These are phyloP conservation scores for Ephemerocybe angulata DNA, from an alignment of 768 basidiomycete genomes.

Conservation along the genomic window DNA sequence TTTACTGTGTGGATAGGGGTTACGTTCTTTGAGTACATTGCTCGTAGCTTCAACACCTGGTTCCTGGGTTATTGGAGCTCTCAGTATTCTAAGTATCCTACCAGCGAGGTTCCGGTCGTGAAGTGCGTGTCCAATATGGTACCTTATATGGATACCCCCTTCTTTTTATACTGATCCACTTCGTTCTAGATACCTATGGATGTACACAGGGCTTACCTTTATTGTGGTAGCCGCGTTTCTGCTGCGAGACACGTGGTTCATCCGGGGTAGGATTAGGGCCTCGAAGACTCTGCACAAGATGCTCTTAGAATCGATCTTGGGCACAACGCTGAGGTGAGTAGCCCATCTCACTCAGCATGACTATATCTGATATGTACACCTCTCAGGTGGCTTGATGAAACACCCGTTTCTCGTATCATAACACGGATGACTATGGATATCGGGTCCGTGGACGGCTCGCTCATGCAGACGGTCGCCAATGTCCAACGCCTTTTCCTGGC, in stretches of 20 bases:
- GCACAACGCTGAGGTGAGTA: constrained; percentile 57
- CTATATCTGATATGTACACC: too few species aligned
- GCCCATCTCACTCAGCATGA: too few species aligned
- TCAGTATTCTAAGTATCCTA: constrained; percentile 34
- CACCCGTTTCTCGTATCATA: constrained; percentile 52
- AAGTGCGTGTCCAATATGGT: constrained; percentile 29
- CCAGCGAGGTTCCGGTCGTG: constrained; percentile 31
- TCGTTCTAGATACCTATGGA: constrained; percentile 41
- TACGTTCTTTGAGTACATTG: constrained; percentile 20
- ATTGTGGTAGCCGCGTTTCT: constrained; percentile 26
- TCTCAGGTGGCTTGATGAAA: constrained; percentile 46
- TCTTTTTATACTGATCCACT: background rate
- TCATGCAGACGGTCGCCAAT: constrained; percentile 25
- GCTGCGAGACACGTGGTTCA: constrained; percentile 34
- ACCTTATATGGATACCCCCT: background rate
- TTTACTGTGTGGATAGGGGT: constrained; percentile 23
- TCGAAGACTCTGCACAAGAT: constrained; percentile 50
- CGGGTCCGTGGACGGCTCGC: constrained; percentile 47
- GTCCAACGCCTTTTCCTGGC: constrained; percentile 27
- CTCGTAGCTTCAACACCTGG: constrained; percentile 31
- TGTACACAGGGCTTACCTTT: constrained; percentile 16
- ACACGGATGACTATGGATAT: constrained; percentile 68
- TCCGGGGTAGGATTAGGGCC: constrained; percentile 50
- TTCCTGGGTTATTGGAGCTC: constrained; percentile 44
- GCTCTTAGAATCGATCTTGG: constrained; percentile 51